Percentiles rank a stretch among this genome's conserved stretches.
phyloP scores from a whole-genome alignment of 2,329 filamentous ascomycete genomes.

The Ambrosiella cleistominuta region DNA sequence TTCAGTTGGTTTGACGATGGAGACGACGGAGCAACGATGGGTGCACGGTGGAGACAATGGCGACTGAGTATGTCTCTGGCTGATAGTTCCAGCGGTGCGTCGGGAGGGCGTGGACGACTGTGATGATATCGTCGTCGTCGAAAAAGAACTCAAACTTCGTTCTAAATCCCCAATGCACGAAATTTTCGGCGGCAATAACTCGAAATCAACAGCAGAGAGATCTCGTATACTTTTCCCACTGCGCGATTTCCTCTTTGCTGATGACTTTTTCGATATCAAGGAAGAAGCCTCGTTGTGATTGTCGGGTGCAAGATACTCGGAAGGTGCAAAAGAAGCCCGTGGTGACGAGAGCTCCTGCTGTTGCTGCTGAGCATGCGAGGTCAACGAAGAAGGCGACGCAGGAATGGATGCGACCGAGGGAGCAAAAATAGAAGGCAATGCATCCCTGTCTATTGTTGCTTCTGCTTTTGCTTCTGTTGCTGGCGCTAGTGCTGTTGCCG shows the following conservation, averaged over 20 bases:
- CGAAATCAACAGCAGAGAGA: neutral
- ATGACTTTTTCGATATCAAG: no score
- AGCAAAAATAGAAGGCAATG: neutral
- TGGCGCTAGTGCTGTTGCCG: neutral
- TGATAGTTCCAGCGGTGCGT: neutral
- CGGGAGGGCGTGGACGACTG: neutral
- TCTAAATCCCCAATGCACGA: neutral
- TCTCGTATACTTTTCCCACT: neutral
- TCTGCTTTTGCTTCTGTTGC: neutral
- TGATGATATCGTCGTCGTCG: neutral
- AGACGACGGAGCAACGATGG: neutral
- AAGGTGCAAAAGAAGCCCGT: neutral
- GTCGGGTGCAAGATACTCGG: neutral
- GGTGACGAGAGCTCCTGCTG: neutral
- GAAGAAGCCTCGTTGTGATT: no score
- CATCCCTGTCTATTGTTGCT: neutral
- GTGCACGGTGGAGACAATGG: neutral
- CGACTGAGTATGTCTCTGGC: no score
- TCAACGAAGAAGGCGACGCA: neutral
- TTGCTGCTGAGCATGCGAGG: neutral
- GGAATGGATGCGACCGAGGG: neutral
- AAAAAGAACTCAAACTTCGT: neutral
- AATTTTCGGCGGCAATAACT: neutral
- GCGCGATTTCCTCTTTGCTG: no score
- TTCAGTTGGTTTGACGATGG: neutral